These are phyloP conservation scores for Prunus mongolica DNA, from an alignment of 306 rosid species.

Conservation along the genomic window DNA sequence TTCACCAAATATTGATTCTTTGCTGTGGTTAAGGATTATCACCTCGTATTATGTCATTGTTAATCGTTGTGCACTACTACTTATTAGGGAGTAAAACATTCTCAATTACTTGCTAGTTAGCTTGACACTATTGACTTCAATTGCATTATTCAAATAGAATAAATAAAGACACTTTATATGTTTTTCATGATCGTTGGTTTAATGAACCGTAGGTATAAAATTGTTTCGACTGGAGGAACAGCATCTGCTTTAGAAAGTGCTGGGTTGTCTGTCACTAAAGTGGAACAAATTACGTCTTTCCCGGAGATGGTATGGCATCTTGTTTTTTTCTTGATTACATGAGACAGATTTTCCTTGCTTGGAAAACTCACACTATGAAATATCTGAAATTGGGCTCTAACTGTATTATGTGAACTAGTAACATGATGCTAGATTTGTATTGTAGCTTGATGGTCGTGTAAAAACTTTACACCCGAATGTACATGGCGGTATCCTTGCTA, in stretches of 20 bases:
- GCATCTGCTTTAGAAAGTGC: slow-evolving; percentile 74
- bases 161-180: background rate
- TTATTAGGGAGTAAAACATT: background rate
- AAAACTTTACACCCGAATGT: slow-evolving; percentile 89
- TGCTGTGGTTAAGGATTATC: background rate
- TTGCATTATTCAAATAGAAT: background rate
- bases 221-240: slow-evolving; percentile 98
- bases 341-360: background rate
- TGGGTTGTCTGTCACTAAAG: slow-evolving; percentile 82
- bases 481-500: slow-evolving; percentile 95
- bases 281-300: slow-evolving; percentile 78
- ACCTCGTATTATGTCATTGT: background rate
- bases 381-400: background rate
- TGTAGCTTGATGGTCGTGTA: slow-evolving; percentile 93
- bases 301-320: slow-evolving; percentile 79
- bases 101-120: background rate
- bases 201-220: slow-evolving; percentile 48
- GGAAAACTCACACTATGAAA: background rate
- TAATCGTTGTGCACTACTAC: background rate
- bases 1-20: background rate
- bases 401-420: background rate
- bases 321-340: background rate
- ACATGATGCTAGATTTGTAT: slow-evolving; percentile 24
- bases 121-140: background rate
- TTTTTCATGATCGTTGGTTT: background rate